These are phyloP conservation scores for Aspergillus pseudotamarii DNA, from an alignment of 2,329 filamentous ascomycete species.

Conservation along the genomic window DNA sequence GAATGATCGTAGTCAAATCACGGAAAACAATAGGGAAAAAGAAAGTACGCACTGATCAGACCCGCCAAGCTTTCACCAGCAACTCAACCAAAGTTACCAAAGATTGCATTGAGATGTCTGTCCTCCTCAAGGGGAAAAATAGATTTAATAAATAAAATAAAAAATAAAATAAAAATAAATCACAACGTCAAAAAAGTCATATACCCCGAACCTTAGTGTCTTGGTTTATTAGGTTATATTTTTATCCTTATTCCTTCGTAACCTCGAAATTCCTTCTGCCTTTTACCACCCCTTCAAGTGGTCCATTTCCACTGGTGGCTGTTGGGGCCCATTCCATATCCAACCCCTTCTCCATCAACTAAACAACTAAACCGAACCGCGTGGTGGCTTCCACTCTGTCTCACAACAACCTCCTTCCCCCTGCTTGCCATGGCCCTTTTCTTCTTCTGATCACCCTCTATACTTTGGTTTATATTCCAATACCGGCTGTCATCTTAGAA, in stretches of 20 bases:
- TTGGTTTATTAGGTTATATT: background rate
- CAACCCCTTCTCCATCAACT: conserved; percentile 7
- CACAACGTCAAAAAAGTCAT: background rate
- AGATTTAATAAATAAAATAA: background rate
- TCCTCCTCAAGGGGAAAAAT: background rate
- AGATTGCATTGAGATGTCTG: background rate
- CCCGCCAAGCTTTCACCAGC: conserved; percentile 8
- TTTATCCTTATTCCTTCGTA: conserved; percentile 9
- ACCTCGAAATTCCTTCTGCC: conserved; percentile 9
- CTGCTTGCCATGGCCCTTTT: conserved; percentile 22
- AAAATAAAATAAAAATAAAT: background rate
- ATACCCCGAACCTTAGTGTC: background rate
- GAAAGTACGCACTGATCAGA: background rate
- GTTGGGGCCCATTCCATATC: conserved; percentile 12
- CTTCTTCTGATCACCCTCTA: conserved; percentile 8
- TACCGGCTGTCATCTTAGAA: background rate
- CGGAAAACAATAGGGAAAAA: background rate
- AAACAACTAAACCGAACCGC: conserved; percentile 4
- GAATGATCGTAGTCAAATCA: background rate
- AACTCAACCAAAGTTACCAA: background rate
- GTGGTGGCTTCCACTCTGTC: conserved; percentile 13
- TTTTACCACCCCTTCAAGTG: conserved; percentile 10
- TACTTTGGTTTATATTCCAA: background rate
- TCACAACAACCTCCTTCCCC: conserved; percentile 9
- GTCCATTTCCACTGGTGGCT: conserved; percentile 17